Evolutionary conservation across 352 stramenopile genomes (phyloP).

Genomic region (Pythium utonaiense): DNA sequence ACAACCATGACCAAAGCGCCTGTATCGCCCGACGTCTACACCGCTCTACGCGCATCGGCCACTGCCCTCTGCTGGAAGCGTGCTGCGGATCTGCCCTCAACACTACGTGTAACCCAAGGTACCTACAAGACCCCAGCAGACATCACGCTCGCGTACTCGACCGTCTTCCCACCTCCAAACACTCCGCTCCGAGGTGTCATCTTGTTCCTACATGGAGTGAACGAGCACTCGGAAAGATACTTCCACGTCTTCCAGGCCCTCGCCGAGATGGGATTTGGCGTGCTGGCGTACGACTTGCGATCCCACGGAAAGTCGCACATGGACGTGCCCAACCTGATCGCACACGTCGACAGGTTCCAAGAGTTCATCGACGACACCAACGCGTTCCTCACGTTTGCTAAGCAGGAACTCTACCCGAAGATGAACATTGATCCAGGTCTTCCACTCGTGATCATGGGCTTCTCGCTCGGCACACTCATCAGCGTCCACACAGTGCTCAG

Average conservation of each 20-base stretch:
- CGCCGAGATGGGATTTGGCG: constrained; percentile 7
- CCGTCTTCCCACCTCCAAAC: neutral
- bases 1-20: neutral
- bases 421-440: neutral
- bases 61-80: constrained; percentile 10
- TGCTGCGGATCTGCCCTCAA: neutral
- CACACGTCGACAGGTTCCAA: constrained; percentile 13
- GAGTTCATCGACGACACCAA: constrained; percentile 23
- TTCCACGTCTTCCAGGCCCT: constrained; percentile 10
- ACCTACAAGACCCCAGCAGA: neutral
- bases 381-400: constrained; percentile 22
- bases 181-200: constrained; percentile 22
- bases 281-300: constrained; percentile 18
- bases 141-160: neutral
- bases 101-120: neutral
- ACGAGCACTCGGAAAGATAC: constrained; percentile 12
- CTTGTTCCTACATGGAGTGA: constrained; percentile 26
- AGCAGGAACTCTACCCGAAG: constrained; percentile 8
- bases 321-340: constrained; percentile 5
- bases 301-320: constrained; percentile 17
- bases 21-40: constrained; percentile 1
- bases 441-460: constrained; percentile 19
- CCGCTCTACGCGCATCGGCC: neutral
- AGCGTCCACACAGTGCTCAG: constrained; percentile 24
- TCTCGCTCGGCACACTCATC: constrained; percentile 21